Percentiles rank a stretch among this genome's conserved stretches.
These are phyloP conservation scores for Pseudomonodictys pantanalensis DNA, from an alignment of 495 filamentous ascomycete genomes.

Conservation along the genomic window DNA sequence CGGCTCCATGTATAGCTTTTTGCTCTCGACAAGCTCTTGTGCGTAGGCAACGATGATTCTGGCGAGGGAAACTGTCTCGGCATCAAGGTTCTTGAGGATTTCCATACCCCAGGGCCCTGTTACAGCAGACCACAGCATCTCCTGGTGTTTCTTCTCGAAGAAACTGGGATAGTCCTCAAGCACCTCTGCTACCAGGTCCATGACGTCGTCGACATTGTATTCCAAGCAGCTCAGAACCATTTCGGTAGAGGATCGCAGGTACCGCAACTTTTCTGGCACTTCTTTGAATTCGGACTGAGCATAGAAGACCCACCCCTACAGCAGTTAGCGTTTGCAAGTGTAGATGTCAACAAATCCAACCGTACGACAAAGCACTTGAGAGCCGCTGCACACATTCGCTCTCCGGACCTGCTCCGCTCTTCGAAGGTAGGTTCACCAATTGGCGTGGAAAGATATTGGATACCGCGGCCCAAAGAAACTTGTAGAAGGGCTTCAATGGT, in stretches of 20 bases:
- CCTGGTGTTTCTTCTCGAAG: conserved; percentile 55
- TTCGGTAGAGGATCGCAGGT: conserved; percentile 55
- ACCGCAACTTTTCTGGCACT: conserved; percentile 50
- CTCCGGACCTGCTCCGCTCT: conserved; percentile 32
- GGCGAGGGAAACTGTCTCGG: conserved; percentile 22
- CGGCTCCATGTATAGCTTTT: conserved; percentile 18
- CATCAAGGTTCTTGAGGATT: conserved; percentile 26
- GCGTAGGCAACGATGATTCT: conserved; percentile 31
- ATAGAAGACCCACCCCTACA: conserved; percentile 66
- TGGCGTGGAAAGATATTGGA: conserved; percentile 17
- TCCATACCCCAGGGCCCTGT: conserved; percentile 40
- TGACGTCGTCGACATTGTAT: conserved; percentile 55
- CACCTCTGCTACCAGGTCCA: conserved; percentile 63
- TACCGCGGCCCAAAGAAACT: conserved; percentile 22
- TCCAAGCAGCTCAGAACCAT: conserved; percentile 57
- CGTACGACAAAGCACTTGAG: conserved; percentile 61
- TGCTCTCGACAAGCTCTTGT: conserved; percentile 18
- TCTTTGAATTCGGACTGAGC: conserved; percentile 58
- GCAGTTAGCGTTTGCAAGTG: not conserved
- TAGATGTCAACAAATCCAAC: not conserved
- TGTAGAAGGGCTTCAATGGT: conserved; percentile 17
- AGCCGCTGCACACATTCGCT: conserved; percentile 46
- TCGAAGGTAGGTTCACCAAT: not conserved
- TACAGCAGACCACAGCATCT: conserved; percentile 50
- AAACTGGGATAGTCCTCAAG: conserved; percentile 63